phyloP scores from a whole-genome alignment of 306 rosid genomes.

The Cucurbita pepo region DNA sequence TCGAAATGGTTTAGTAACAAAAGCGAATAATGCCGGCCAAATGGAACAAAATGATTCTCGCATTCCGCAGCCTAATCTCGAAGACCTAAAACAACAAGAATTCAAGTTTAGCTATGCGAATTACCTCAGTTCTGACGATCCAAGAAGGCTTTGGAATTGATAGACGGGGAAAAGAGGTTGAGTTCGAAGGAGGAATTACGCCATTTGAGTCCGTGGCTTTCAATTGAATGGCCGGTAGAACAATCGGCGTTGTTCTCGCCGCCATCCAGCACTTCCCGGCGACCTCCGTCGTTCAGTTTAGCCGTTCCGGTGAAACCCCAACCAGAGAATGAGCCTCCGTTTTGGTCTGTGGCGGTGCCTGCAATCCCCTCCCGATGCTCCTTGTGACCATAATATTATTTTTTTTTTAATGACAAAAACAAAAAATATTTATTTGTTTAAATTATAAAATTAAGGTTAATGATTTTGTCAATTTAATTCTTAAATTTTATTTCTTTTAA shows the following conservation, averaged over 20 bases:
- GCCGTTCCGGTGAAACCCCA: background rate
- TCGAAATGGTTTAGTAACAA: background rate
- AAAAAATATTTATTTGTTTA: too few relatives aligned
- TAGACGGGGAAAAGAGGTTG: slow-evolving; percentile 26
- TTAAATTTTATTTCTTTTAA: too few relatives aligned
- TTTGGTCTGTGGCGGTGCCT: background rate
- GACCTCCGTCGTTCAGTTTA: background rate
- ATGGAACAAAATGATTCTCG: background rate
- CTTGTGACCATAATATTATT: too few relatives aligned
- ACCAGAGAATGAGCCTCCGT: background rate
- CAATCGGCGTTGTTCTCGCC: slow-evolving; percentile 8
- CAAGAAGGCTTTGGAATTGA: slow-evolving; percentile 55
- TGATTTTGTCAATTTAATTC: too few relatives aligned
- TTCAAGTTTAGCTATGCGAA: background rate
- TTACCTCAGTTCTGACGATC: slow-evolving; percentile 65
- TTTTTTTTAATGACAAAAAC: too few relatives aligned
- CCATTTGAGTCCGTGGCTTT: slow-evolving; percentile 40
- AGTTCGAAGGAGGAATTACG: slow-evolving; percentile 14
- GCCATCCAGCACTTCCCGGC: slow-evolving; percentile 11
- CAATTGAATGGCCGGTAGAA: slow-evolving; percentile 14
- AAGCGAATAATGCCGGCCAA: background rate
- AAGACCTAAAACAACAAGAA: background rate
- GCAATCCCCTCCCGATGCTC: background rate
- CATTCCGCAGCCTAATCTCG: background rate
- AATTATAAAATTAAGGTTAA: too few relatives aligned